Conservation (phyloP, 2,329 filamentous ascomycete species). For the Westerdykella aurantiaca region DNA sequence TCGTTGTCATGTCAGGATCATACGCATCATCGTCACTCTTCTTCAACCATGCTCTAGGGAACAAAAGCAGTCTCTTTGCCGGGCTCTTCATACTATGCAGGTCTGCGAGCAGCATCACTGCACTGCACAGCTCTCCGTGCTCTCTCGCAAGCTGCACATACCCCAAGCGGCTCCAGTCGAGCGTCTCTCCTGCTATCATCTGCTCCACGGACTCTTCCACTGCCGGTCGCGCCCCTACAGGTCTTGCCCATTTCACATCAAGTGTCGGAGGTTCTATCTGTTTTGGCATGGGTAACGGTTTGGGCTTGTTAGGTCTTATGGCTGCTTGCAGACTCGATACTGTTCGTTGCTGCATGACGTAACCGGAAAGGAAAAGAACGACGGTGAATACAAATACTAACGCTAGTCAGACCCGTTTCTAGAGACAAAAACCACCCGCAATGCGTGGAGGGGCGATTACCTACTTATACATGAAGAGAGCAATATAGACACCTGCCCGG, state of each 20-base stretch:
- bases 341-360: slow-evolving; percentile 80
- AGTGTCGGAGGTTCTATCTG: slow-evolving; percentile 32
- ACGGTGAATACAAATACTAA: slow-evolving; percentile 68
- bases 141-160: slow-evolving; percentile 44
- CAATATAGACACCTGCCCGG: slow-evolving; percentile 64
- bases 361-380: slow-evolving; percentile 81
- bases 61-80: slow-evolving; percentile 42
- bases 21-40: slow-evolving; percentile 32
- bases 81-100: slow-evolving; percentile 43
- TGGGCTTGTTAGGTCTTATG: slow-evolving; percentile 53
- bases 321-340: slow-evolving; percentile 70
- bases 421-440: background rate
- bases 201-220: slow-evolving; percentile 29
- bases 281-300: slow-evolving; percentile 30
- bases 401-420: slow-evolving; percentile 6
- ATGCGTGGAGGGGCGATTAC: slow-evolving; percentile 15
- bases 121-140: slow-evolving; percentile 45
- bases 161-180: slow-evolving; percentile 44
- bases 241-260: slow-evolving; percentile 34
- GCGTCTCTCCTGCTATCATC: slow-evolving; percentile 27
- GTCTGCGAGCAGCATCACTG: slow-evolving; percentile 47
- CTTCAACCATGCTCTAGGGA: slow-evolving; percentile 38
- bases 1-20: slow-evolving; percentile 42
- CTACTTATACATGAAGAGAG: slow-evolving; percentile 60
- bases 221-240: slow-evolving; percentile 21